Conservation (phyloP, 2,329 filamentous ascomycete genomes). For the Fusarium illudens region DNA sequence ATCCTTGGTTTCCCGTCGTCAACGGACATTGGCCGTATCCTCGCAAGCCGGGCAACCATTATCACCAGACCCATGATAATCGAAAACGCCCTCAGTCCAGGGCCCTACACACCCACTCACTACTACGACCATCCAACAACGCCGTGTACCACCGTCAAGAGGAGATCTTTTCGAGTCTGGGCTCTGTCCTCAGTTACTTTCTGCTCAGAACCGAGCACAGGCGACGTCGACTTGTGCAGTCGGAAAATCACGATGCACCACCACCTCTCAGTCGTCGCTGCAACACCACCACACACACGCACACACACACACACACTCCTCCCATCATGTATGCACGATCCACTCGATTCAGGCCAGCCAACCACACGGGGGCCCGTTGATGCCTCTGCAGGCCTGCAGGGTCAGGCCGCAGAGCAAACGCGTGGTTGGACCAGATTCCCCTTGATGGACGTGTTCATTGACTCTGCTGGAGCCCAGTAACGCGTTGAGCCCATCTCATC, state of each 20-base stretch:
- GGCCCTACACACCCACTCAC: slow-evolving; percentile 22
- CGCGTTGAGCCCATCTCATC: not conserved
- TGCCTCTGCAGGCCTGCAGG: slow-evolving; percentile 31
- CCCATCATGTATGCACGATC: slow-evolving; percentile 15
- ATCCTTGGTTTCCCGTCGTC: not conserved
- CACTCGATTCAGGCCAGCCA: slow-evolving; percentile 28
- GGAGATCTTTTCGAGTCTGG: not conserved
- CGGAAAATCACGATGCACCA: not conserved
- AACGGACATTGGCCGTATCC: slow-evolving; percentile 11
- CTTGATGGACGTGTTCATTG: slow-evolving; percentile 27
- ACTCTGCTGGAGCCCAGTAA: slow-evolving; percentile 16
- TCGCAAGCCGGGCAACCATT: slow-evolving; percentile 24
- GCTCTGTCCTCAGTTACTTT: not conserved
- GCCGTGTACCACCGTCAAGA: slow-evolving; percentile 1
- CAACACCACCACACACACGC: slow-evolving; percentile 3
- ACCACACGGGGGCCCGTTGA: slow-evolving; percentile 27
- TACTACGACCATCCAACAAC: slow-evolving; percentile 5
- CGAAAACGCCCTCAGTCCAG: slow-evolving; percentile 10
- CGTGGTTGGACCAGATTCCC: slow-evolving; percentile 33
- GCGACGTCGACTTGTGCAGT: not conserved
- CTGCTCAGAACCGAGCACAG: not conserved
- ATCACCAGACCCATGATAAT: slow-evolving; percentile 33
- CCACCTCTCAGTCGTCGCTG: slow-evolving; percentile 9
- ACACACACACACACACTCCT: not conserved
- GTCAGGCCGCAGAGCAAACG: slow-evolving; percentile 28